These are phyloP conservation scores for Arabis hirsuta DNA, from an alignment of 345 rosid genomes.

Conservation along the genomic window DNA sequence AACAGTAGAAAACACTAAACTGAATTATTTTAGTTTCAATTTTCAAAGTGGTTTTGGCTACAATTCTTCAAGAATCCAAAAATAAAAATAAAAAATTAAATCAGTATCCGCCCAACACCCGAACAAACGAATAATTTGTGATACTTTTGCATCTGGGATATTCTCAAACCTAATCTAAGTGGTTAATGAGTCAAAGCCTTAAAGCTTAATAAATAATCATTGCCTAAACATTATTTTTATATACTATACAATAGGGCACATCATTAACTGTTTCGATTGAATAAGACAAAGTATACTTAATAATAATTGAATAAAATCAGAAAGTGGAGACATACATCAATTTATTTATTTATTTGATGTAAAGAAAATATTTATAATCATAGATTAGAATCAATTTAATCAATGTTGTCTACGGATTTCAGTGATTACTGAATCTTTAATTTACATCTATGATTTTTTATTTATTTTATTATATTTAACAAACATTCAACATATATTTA, in stretches of 20 bases:
- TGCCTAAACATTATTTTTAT: not conserved
- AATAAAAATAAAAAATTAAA: no score
- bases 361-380: not conserved
- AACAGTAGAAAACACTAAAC: not conserved
- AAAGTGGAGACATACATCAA: conserved; percentile 23
- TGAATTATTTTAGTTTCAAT: not conserved
- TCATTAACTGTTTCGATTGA: conserved; percentile 1
- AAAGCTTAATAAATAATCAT: conserved; percentile 20
- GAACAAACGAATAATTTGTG: conserved; percentile 16
- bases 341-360: not conserved
- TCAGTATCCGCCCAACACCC: no score
- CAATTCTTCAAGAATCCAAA: no score
- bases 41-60: not conserved
- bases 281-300: conserved; percentile 32
- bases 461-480: not conserved
- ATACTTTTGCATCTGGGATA: conserved; percentile 27
- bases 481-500: not conserved
- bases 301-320: not conserved
- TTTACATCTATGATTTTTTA: conserved; percentile 8
- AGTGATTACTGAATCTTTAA: conserved; percentile 11
- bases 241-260: not conserved
- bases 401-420: conserved; percentile 21
- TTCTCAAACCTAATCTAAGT: conserved; percentile 35
- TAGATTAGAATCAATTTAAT: conserved; percentile 13
- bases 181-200: conserved; percentile 25